Evolutionary conservation across 2,329 filamentous ascomycete species (phyloP).

Genomic region (Mollisia scopiformis): DNA sequence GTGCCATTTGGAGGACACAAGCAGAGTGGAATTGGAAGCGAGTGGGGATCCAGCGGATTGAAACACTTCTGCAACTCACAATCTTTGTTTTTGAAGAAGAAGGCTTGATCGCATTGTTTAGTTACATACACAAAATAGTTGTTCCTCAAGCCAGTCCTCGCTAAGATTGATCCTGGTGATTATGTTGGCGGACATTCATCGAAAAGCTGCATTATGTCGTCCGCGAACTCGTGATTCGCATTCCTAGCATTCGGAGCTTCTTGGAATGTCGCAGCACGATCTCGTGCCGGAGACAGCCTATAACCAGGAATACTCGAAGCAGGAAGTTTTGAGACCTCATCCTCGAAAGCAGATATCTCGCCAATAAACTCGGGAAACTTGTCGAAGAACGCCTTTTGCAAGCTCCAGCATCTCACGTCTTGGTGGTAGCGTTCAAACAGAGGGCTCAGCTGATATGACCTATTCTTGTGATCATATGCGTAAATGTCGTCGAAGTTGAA

Average conservation of each 20-base stretch:
- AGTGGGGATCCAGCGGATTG: constrained; percentile 23
- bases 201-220: constrained; percentile 1
- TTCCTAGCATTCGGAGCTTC: not conserved
- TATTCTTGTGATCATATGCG: constrained; percentile 4
- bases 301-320: not conserved
- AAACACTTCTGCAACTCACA: constrained; percentile 26
- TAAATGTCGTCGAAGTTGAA: constrained; percentile 21
- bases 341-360: constrained; percentile 11
- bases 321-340: not conserved
- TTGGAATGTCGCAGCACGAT: not conserved
- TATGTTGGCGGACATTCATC: constrained; percentile 1
- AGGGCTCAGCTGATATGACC: constrained; percentile 17
- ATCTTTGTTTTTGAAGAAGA: constrained; percentile 24
- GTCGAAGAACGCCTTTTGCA: constrained; percentile 20
- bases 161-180: not conserved
- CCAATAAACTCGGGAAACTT: constrained; percentile 20
- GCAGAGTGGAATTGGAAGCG: constrained; percentile 36
- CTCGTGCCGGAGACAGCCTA: not conserved
- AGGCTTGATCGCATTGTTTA: not conserved
- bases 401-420: constrained; percentile 17
- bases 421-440: constrained; percentile 20
- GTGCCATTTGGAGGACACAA: constrained; percentile 41
- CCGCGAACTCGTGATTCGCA: not conserved
- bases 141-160: too few species aligned
- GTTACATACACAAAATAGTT: not conserved